phyloP scores from a whole-genome alignment of 169 alveolate genomes.

The Plasmodium relictum region DNA sequence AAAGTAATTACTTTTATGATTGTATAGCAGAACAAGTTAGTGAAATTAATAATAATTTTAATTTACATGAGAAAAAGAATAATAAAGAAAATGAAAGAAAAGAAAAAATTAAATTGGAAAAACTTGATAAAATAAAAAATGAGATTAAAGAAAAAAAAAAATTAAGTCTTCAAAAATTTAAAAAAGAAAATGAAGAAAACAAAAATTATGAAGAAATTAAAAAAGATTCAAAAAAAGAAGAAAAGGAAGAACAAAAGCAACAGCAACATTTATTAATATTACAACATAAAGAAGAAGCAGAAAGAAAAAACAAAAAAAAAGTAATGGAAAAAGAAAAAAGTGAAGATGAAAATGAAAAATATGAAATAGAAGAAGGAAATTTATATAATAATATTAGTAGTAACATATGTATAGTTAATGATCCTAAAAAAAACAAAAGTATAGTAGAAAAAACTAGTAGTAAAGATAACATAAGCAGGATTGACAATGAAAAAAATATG shows the following conservation, averaged over 20 bases:
- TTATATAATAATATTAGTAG: not conserved
- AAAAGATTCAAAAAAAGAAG: not conserved
- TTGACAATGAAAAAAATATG: not conserved
- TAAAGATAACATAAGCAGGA: not conserved
- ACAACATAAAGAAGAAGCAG: not conserved
- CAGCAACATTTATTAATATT: not conserved
- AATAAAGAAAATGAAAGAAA: not conserved
- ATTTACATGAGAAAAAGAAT: not conserved
- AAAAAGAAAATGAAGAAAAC: slow-evolving; percentile 15
- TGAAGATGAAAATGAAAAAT: too few species aligned
- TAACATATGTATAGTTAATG: not conserved
- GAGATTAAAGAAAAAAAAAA: slow-evolving; percentile 25
- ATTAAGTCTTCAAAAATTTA: not conserved
- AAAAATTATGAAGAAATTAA: not conserved
- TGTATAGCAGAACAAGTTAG: slow-evolving; percentile 18
- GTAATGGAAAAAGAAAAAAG: slow-evolving; percentile 7
- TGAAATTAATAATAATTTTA: not conserved
- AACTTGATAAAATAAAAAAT: slow-evolving; percentile 9
- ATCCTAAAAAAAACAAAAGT: too few species aligned
- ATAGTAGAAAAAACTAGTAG: too few species aligned
- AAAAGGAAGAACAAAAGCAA: not conserved
- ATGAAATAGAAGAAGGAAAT: not conserved
- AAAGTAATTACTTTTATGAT: slow-evolving; percentile 27
- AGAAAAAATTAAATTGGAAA: not conserved
- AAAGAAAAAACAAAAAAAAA: too few species aligned